Conservation (phyloP, 306 rosid species). For the cucumber (Cucumis sativus) region DNA sequence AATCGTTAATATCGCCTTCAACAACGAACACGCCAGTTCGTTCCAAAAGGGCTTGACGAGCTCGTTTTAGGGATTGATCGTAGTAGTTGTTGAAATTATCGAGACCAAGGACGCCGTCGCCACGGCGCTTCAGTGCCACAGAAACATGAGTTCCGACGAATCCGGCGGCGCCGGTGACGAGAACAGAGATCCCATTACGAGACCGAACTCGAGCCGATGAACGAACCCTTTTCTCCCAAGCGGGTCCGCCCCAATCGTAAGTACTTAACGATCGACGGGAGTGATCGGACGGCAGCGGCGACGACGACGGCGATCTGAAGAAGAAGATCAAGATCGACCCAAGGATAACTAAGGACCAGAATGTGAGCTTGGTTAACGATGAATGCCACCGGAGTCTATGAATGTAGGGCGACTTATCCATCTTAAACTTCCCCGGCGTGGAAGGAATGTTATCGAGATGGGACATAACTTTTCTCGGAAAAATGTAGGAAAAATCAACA, state of each 20-base stretch:
- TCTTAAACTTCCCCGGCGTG: conserved; percentile 90
- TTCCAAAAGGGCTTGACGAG: conserved; percentile 69
- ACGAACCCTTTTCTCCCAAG: conserved; percentile 78
- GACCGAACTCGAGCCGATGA: conserved; percentile 63
- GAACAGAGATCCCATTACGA: conserved; percentile 48
- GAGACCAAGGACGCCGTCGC: conserved; percentile 74
- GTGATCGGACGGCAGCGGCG: conserved; percentile 38
- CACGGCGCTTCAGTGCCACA: conserved; percentile 77
- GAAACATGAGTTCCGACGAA: conserved; percentile 93
- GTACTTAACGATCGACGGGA: conserved; percentile 71
- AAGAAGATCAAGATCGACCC: conserved; percentile 76
- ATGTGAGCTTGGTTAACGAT: conserved; percentile 60
- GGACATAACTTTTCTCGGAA: conserved; percentile 27
- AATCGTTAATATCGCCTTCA: conserved; percentile 90
- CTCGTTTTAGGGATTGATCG: conserved; percentile 72
- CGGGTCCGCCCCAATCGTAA: conserved; percentile 72
- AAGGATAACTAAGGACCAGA: conserved; percentile 65
- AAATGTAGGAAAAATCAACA: conserved; percentile 13
- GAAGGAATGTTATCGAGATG: conserved; percentile 67
- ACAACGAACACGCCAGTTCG: conserved; percentile 79
- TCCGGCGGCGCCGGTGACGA: conserved; percentile 90
- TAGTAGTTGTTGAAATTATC: conserved; percentile 83
- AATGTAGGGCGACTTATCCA: conserved; percentile 65
- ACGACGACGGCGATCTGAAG: conserved; percentile 50
- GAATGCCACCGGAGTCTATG: conserved; percentile 67